Conservation (phyloP, 768 basidiomycete genomes). For the Lactarius tabidus region DNA sequence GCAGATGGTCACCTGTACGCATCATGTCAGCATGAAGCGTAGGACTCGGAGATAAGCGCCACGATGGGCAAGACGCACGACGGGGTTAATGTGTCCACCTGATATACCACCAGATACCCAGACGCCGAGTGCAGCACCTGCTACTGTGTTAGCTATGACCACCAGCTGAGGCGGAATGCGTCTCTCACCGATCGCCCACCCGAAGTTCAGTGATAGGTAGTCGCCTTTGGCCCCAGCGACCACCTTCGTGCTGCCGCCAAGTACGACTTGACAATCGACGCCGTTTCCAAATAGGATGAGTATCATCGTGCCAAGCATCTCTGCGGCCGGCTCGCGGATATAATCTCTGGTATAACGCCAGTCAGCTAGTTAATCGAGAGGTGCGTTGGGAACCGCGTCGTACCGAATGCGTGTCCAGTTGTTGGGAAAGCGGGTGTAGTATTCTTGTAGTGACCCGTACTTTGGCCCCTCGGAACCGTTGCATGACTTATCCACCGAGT, state of each 20-base stretch:
- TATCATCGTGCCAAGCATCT: conserved; percentile 16
- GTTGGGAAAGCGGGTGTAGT: conserved; percentile 8
- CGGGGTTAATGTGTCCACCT: conserved; percentile 54
- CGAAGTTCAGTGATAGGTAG: conserved; percentile 21
- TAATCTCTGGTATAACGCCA: neutral
- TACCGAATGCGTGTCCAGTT: conserved; percentile 5
- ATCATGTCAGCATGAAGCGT: neutral
- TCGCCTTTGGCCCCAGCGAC: conserved; percentile 23
- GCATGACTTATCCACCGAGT: neutral
- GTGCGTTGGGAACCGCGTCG: neutral
- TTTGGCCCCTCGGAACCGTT: neutral
- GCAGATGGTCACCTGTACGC: conserved; percentile 58
- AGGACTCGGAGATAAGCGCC: neutral
- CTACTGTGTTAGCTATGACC: neutral
- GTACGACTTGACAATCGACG: conserved; percentile 19
- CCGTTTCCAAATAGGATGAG: conserved; percentile 20
- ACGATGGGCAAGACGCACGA: conserved; percentile 19
- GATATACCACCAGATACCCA: conserved; percentile 67
- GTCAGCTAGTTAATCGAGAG: too few relatives aligned
- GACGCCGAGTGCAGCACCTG: conserved; percentile 58
- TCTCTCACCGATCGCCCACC: conserved; percentile 25
- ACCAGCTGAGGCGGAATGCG: too few relatives aligned
- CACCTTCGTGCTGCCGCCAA: conserved; percentile 16
- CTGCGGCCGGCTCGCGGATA: conserved; percentile 16
- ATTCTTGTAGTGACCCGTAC: neutral